phyloP scores from a whole-genome alignment of 164 flowering plant species.

The Paratinospora sagittata region DNA sequence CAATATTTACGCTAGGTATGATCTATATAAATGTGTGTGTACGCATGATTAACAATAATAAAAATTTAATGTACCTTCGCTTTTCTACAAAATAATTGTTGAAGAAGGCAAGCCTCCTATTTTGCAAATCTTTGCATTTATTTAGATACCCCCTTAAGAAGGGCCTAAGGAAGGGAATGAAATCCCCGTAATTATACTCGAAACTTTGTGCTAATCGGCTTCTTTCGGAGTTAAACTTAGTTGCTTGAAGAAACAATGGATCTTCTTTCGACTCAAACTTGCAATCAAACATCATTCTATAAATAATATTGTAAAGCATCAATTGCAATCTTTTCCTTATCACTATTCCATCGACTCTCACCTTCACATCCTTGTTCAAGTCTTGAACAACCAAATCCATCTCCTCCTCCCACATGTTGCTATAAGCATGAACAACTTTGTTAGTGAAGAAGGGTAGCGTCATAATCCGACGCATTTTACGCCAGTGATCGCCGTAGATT shows the following conservation, averaged over 20 bases:
- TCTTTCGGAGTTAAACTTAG: slow-evolving; percentile 72
- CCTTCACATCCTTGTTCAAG: slow-evolving; percentile 42
- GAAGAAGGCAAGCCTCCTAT: slow-evolving; percentile 66
- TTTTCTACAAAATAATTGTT: slow-evolving; percentile 81
- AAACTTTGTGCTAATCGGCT: slow-evolving; percentile 81
- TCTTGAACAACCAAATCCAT: slow-evolving; percentile 38
- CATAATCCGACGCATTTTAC: slow-evolving; percentile 89
- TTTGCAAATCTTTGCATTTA: slow-evolving; percentile 70
- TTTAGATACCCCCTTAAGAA: slow-evolving; percentile 64
- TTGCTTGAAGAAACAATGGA: slow-evolving; percentile 54
- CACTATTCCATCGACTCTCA: slow-evolving; percentile 55
- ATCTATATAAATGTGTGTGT: no score
- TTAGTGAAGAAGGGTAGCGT: slow-evolving; percentile 89
- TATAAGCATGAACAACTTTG: slow-evolving; percentile 80
- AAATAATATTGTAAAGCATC: slow-evolving; percentile 90
- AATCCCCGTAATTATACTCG: slow-evolving; percentile 80
- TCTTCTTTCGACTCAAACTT: slow-evolving; percentile 78
- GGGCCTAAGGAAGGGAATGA: slow-evolving; percentile 74
- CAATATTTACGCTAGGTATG: no score
- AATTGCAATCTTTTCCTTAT: slow-evolving; percentile 62
- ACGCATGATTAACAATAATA: no score
- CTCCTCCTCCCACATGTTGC: slow-evolving; percentile 72
- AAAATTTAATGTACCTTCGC: slow-evolving; percentile 49
- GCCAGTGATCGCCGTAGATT: slow-evolving; percentile 83
- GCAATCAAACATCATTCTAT: slow-evolving; percentile 76